Base-by-base conservation (phyloP, 2,329 filamentous ascomycete species). In the Stagonosporopsis rhizophila region DNA sequence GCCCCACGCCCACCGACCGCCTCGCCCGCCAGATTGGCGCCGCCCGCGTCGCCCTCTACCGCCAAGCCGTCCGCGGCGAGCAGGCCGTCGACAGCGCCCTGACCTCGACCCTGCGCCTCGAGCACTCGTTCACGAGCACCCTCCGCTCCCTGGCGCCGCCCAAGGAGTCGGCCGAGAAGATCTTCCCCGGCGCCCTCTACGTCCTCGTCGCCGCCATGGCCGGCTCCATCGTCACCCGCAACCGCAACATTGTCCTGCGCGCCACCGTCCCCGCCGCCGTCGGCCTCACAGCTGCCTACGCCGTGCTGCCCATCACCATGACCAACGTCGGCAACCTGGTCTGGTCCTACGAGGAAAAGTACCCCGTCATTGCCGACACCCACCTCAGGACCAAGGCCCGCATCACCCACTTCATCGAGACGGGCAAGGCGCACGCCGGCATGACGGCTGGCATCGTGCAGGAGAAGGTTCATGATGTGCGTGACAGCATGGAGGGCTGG, bases 131-230 rank as follows among this genome's bases (percentile, higher is more conserved):
- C 81, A 96, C 94, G 68, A 86, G 85, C 77, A 98, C 95, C 59
- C 79, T 99, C 66, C 91, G 93, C 56, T 92, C 90, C 20, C 85
- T 99, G 35, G 95, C 93, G 19, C 95, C 95, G 27, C 83, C 92
- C 34, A 89, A 88, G 70, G 89, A 94, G 78, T 91, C 87, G 58
- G 91, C 90, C 75, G 95, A 99, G 82, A 87, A 88, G 73, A 84
- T 99, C 53, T 88, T 98, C 79, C 95, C 95, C 30, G 94, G 94
- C 23, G 83, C 87, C 57, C 87, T 98, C 66, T 98, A 98, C 80
- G 92, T 98, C 42, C 85, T 97, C 27, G 93, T 99, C 44, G 89
- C 93, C 38, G 88, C 91, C 69, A 97, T 99, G 93, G 91, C 95
- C 32, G 95, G 94, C 67, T 92, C 87, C 77, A 98, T 99, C 75